Evolutionary conservation across 768 basidiomycete species (phyloP), one percentile per base, ranked within the genome.

Genomic region (Pholiota molesta): DNA sequence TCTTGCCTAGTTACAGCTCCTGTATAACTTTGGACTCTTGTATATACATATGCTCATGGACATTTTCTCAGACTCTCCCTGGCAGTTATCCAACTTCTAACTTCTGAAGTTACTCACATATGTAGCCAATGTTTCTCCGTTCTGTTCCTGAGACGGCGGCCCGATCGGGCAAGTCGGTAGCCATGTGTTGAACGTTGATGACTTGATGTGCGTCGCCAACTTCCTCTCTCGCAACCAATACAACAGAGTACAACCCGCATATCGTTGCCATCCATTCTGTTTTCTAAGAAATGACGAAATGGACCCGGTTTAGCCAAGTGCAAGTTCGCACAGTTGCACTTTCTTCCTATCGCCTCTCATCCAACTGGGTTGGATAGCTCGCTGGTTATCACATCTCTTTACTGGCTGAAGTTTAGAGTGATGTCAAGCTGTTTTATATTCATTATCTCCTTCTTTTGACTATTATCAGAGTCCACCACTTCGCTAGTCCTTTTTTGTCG

Each of bases 341-440:
- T 40, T 58, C 42, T 58, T 14, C 39, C 57, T 44, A 10, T 42
- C 42, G 33, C 52, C 61, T 53, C 56, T 47, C 44, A 49, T 52
- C 56, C 61, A 58, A 58, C 61, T 62, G 33, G 60, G 52, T 62
- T 58, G 61, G 61, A 51, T 44, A 58, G n/a, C 57, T 17, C n/a
- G 16, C 52, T 52, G 57, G 45, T 26, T 16, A 33, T 55, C 51
- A 26, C 33, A 40, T 49, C 57, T 19, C 33, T 31, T 21, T 35
- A 33, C 44, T 17, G 60, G 49, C 45, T 51, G 57, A 49, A 37
- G 60, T 55, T 39, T 28, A 37, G 11, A 47, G 49, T 52, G n/a
- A 52, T 58, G 52, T 44, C 16, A 39, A 45, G 13, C 57, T 8
- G 45, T 55, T 52, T 49, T 29, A 55, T 55, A 35, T 55, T 52